Evolutionary conservation across 768 basidiomycete species (phyloP).

Genomic region (Obba rivulosa): DNA sequence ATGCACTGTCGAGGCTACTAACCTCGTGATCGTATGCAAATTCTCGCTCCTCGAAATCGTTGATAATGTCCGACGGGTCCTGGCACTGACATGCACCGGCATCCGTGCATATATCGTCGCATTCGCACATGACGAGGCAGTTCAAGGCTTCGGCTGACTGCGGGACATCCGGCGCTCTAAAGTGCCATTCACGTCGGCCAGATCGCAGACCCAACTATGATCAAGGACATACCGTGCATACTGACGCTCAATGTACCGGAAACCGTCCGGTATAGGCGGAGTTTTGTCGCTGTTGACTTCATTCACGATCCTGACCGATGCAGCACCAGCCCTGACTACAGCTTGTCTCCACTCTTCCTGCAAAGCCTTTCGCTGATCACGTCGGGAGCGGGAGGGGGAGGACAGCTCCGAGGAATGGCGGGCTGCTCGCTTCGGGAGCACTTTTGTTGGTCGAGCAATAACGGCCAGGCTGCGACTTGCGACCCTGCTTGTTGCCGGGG

Average conservation of each 20-base stretch:
- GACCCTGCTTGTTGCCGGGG: no score
- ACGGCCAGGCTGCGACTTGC: no score
- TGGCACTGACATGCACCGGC: slow-evolving; percentile 44
- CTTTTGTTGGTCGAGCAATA: not conserved
- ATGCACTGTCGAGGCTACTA: slow-evolving; percentile 16
- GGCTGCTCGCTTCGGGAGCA: slow-evolving; percentile 2
- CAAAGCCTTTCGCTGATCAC: slow-evolving; percentile 1
- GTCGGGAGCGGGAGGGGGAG: no score
- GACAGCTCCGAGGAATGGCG: no score
- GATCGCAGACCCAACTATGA: slow-evolving; percentile 1
- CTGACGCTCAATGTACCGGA: slow-evolving; percentile 48
- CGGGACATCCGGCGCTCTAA: slow-evolving; percentile 7
- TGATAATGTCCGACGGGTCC: slow-evolving; percentile 33
- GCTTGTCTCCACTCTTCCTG: slow-evolving; percentile 24
- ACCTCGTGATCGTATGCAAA: slow-evolving; percentile 39
- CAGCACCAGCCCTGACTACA: slow-evolving; percentile 23
- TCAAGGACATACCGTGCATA: slow-evolving; percentile 42
- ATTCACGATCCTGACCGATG: slow-evolving; percentile 28
- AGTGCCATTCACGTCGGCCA: not conserved
- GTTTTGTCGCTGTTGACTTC: slow-evolving; percentile 31
- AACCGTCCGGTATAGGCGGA: slow-evolving; percentile 37
- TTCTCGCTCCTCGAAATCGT: slow-evolving; percentile 20
- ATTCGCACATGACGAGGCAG: slow-evolving; percentile 41
- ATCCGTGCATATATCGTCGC: slow-evolving; percentile 27
- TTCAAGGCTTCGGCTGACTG: slow-evolving; percentile 16